Evolutionary conservation across 2,329 filamentous ascomycete genomes (phyloP).

Genomic region (Monilinia vaccinii-corymbosi): DNA sequence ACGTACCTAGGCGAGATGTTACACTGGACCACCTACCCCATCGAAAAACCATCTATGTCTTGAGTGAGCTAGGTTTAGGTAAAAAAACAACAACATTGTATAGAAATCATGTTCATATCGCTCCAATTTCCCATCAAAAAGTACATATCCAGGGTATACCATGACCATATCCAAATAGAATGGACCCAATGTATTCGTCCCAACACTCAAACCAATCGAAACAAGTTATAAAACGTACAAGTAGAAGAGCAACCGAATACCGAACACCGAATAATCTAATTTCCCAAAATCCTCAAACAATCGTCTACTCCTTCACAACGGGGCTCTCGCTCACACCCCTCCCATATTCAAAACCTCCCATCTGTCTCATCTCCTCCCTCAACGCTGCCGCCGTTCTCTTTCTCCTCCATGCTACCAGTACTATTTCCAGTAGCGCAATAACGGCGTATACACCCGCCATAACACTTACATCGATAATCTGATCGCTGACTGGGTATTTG

Average conservation of each 20-base stretch:
- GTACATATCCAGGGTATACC: background rate
- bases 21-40: background rate
- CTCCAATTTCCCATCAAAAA: background rate
- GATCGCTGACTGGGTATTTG: slow-evolving; percentile 29
- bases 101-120: background rate
- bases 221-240: background rate
- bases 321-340: background rate
- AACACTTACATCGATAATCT: slow-evolving; percentile 29
- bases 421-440: slow-evolving; percentile 24
- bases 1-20: too few relatives aligned
- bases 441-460: slow-evolving; percentile 30
- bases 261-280: background rate
- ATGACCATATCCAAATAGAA: background rate
- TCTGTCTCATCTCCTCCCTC: slow-evolving; percentile 3
- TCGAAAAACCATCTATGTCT: background rate
- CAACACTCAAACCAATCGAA: background rate
- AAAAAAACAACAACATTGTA: background rate
- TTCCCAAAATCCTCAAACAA: background rate
- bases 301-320: background rate
- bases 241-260: background rate
- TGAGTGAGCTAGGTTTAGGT: background rate
- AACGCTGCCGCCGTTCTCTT: slow-evolving; percentile 8
- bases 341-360: background rate
- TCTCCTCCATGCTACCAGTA: slow-evolving; percentile 18
- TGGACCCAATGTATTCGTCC: background rate